Percentiles rank a stretch among this genome's conserved stretches.
These are phyloP conservation scores for Eustoma russellianum DNA, from an alignment of 257 asterid genomes.

Conservation along the genomic window DNA sequence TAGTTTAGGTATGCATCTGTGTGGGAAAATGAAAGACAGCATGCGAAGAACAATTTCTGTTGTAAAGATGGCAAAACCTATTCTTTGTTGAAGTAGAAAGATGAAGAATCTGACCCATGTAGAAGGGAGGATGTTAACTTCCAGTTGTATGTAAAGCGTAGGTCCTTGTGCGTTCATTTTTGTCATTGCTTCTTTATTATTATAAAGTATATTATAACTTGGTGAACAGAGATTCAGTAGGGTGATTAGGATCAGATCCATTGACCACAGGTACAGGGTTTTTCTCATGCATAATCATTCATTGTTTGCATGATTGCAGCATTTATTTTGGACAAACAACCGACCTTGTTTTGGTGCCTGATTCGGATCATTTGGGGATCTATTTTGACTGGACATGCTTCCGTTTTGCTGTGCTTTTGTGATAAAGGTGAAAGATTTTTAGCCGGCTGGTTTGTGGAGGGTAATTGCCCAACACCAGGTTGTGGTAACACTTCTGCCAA, in stretches of 20 bases:
- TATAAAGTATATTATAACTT: too few species aligned
- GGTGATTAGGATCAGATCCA: too few species aligned
- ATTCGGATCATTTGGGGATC: conserved; percentile 5
- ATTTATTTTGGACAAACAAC: neutral
- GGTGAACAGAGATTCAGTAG: too few species aligned
- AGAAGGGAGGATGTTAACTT: too few species aligned
- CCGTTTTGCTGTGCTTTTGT: conserved; percentile 55
- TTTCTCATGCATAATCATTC: neutral
- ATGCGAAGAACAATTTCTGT: conserved; percentile 37
- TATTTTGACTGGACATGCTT: conserved; percentile 6
- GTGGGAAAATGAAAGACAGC: conserved; percentile 43
- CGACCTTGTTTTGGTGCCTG: neutral
- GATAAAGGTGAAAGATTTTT: conserved; percentile 63
- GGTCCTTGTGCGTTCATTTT: too few species aligned
- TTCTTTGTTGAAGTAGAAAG: neutral
- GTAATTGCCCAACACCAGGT: conserved; percentile 71
- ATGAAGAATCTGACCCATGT: too few species aligned
- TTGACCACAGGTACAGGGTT: conserved; percentile 55
- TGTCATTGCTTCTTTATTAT: too few species aligned
- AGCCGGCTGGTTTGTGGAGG: conserved; percentile 90
- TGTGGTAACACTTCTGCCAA: conserved; percentile 87
- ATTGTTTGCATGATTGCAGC: neutral
- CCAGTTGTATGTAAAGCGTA: too few species aligned
- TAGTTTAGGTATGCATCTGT: conserved; percentile 29
- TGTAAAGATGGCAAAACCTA: conserved; percentile 54